Percentiles rank a stretch among this genome's conserved stretches.
These are phyloP conservation scores for Platanthera guangdongensis DNA, from an alignment of 106 monocot species.

Conservation along the genomic window DNA sequence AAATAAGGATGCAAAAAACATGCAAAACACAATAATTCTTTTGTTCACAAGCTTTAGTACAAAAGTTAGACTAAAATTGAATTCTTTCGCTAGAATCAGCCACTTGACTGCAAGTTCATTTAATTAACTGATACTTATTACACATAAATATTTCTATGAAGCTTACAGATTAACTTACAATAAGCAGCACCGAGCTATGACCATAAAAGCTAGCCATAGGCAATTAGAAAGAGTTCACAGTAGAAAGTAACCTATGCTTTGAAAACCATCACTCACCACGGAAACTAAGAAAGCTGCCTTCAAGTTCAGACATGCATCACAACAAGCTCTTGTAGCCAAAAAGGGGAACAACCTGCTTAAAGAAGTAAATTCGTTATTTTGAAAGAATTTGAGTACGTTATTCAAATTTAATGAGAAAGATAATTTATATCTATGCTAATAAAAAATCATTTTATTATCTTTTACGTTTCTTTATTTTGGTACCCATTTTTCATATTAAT, in stretches of 20 bases:
- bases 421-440: background rate
- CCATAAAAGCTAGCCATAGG: background rate
- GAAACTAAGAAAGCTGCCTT: slow-evolving; percentile 96
- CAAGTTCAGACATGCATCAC: slow-evolving; percentile 93
- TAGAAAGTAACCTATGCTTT: background rate
- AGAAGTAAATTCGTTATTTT: background rate
- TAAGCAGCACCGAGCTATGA: background rate
- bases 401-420: background rate
- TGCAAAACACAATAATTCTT: background rate
- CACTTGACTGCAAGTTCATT: background rate
- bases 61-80: background rate
- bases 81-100: background rate
- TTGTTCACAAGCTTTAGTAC: background rate
- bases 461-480: no score
- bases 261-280: slow-evolving; percentile 56
- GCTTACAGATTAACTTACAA: background rate
- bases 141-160: background rate
- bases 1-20: background rate
- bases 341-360: slow-evolving; percentile 94
- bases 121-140: background rate
- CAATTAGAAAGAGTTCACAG: background rate
- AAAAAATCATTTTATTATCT: background rate
- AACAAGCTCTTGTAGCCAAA: slow-evolving; percentile 86
- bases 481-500: no score
- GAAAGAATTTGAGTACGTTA: background rate